A percentile compares a stretch with the other conserved stretches of the same genome.
phyloP scores from a whole-genome alignment of 225 moss, liverwort and hornwort species.

The Anthoceros angustus region DNA sequence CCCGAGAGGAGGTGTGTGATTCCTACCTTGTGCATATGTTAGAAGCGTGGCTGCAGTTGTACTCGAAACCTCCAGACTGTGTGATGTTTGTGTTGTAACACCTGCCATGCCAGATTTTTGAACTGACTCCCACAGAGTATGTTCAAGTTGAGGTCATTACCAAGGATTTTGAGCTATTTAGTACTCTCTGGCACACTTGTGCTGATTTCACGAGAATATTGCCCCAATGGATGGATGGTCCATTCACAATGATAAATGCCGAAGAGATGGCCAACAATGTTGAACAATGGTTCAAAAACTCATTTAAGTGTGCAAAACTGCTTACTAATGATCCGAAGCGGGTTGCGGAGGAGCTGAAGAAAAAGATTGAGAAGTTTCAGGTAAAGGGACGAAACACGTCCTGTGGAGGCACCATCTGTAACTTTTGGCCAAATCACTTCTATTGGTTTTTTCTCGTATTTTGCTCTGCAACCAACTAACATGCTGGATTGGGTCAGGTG shows the following conservation, averaged over 20 bases:
- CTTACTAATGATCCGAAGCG: constrained; percentile 26
- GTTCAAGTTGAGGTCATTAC: constrained; percentile 35
- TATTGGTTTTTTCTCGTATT: not conserved
- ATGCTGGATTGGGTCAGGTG: constrained; percentile 16
- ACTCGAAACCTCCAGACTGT: too few relatives aligned
- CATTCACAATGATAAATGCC: constrained; percentile 33
- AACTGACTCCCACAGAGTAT: constrained; percentile 32
- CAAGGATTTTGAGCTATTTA: constrained; percentile 37
- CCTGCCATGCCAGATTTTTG: constrained; percentile 22
- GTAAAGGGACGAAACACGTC: constrained; percentile 21
- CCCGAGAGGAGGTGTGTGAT: constrained; percentile 34
- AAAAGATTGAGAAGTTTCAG: constrained; percentile 28
- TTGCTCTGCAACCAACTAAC: not conserved
- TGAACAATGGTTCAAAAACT: constrained; percentile 46
- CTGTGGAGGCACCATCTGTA: not conserved
- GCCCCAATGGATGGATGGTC: constrained; percentile 65
- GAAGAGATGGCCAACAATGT: constrained; percentile 30
- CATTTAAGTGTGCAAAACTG: constrained; percentile 40
- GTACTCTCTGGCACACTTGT: constrained; percentile 41
- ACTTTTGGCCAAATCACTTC: not conserved
- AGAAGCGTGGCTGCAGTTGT: too few relatives aligned
- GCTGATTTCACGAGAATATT: constrained; percentile 31
- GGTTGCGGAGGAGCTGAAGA: constrained; percentile 22
- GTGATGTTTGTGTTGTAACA: not conserved
- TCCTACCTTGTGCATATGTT: not conserved